Percentiles rank a stretch among this genome's conserved stretches.
These are phyloP conservation scores for Pseudoscleropodium purum DNA, from an alignment of 225 moss, liverwort and hornwort genomes.

Conservation along the genomic window DNA sequence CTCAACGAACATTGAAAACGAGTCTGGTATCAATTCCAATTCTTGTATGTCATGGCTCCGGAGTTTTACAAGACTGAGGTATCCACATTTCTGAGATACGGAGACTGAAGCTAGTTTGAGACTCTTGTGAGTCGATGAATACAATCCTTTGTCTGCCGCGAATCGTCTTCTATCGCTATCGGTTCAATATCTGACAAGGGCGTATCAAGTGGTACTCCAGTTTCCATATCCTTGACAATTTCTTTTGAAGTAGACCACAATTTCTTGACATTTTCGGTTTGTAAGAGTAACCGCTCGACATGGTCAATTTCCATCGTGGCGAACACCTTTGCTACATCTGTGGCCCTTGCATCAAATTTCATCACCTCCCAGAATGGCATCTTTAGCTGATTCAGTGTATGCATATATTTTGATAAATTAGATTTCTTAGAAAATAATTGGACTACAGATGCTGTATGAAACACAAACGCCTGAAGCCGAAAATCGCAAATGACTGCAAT, in stretches of 20 bases:
- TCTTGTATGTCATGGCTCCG: not conserved
- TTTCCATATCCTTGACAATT: too few species aligned
- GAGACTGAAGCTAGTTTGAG: not conserved
- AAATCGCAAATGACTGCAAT: not conserved
- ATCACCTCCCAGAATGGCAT: not conserved
- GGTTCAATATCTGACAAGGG: not conserved
- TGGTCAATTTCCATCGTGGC: too few species aligned
- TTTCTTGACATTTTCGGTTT: not conserved
- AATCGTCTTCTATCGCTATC: not conserved
- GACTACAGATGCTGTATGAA: not conserved
- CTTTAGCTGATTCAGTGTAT: not conserved
- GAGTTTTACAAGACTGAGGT: not conserved
- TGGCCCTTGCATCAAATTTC: not conserved
- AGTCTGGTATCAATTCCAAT: not conserved
- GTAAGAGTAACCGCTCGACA: too few species aligned
- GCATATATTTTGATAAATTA: not conserved
- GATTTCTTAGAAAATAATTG: not conserved
- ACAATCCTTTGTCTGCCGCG: not conserved
- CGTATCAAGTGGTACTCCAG: too few species aligned
- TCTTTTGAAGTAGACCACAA: not conserved
- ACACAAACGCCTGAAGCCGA: not conserved
- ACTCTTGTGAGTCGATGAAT: not conserved
- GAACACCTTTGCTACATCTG: too few species aligned
- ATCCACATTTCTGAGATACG: not conserved
- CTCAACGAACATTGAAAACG: not conserved